These are phyloP conservation scores for Podospora australis DNA, from an alignment of 495 filamentous ascomycete species.

Conservation along the genomic window DNA sequence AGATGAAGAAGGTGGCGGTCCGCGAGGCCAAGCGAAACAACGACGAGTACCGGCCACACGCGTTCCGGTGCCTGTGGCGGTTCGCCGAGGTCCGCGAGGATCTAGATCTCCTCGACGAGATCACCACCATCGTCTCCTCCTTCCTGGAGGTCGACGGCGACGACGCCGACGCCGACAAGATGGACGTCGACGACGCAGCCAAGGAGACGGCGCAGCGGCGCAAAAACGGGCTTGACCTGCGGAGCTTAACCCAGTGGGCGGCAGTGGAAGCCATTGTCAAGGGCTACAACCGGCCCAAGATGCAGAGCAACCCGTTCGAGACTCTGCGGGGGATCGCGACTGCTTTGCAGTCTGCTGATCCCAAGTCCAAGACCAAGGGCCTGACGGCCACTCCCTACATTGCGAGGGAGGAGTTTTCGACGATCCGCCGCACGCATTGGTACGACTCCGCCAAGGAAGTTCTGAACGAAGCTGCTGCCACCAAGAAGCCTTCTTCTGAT, in stretches of 20 bases:
- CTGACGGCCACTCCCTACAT: constrained; percentile 21
- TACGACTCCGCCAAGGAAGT: constrained; percentile 27
- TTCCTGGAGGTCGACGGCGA: constrained; percentile 51
- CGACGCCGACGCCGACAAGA: constrained; percentile 51
- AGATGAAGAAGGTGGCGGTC: constrained; percentile 57
- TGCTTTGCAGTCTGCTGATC: constrained; percentile 16
- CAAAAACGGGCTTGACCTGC: constrained; percentile 30
- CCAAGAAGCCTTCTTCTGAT: constrained; percentile 12
- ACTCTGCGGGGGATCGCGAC: constrained; percentile 28
- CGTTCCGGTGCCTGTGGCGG: constrained; percentile 63
- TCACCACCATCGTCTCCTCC: constrained; percentile 53
- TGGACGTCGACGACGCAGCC: constrained; percentile 49
- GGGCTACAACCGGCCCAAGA: constrained; percentile 35
- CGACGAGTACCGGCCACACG: constrained; percentile 67
- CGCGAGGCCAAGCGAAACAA: constrained; percentile 92
- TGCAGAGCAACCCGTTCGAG: constrained; percentile 25
- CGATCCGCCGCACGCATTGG: constrained; percentile 28
- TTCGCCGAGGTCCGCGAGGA: constrained; percentile 57
- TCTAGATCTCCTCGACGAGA: constrained; percentile 61
- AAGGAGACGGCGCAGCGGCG: constrained; percentile 12
- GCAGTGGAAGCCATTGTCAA: constrained; percentile 35
- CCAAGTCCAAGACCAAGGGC: constrained; percentile 1
- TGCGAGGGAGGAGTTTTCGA: constrained; percentile 15
- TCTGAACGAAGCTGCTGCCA: constrained; percentile 18
- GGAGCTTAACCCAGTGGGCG: constrained; percentile 28